Percentiles rank a stretch among this genome's conserved stretches.
phyloP scores from a whole-genome alignment of 768 basidiomycete genomes.

The Lactifluus volemus region DNA sequence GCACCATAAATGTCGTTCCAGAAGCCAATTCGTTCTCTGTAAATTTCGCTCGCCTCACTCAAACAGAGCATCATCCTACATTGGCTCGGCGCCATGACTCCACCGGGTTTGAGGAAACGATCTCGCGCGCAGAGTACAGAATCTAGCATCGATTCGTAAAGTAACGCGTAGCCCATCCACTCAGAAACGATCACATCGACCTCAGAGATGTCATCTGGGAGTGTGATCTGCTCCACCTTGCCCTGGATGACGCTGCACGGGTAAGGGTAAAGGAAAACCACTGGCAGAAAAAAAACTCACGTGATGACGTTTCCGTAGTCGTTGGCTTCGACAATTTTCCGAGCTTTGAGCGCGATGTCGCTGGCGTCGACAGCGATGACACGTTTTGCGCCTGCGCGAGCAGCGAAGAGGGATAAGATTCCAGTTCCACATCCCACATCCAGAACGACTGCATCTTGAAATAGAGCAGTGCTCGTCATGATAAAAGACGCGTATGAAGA shows the following conservation, averaged over 20 bases:
- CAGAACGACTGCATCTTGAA: slow-evolving; percentile 79
- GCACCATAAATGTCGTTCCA: slow-evolving; percentile 90
- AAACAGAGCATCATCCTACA: slow-evolving; percentile 78
- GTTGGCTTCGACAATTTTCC: slow-evolving; percentile 40
- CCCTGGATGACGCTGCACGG: slow-evolving; percentile 64
- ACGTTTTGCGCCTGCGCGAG: slow-evolving; percentile 78
- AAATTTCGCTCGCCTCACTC: slow-evolving; percentile 65
- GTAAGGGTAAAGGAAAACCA: neutral
- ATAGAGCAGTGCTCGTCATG: slow-evolving; percentile 68
- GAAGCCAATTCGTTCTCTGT: slow-evolving; percentile 77
- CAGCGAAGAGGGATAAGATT: slow-evolving; percentile 85
- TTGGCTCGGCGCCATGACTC: slow-evolving; percentile 88
- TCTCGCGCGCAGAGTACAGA: slow-evolving; percentile 87
- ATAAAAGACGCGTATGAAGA: slow-evolving; percentile 91
- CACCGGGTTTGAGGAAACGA: slow-evolving; percentile 65
- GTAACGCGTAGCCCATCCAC: slow-evolving; percentile 92
- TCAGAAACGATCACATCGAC: slow-evolving; percentile 96
- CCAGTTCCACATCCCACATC: slow-evolving; percentile 97
- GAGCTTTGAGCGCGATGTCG: slow-evolving; percentile 47
- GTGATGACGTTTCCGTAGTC: slow-evolving; percentile 61
- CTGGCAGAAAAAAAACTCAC: slow-evolving; percentile 23
- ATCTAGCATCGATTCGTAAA: slow-evolving; percentile 98
- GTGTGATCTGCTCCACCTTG: slow-evolving; percentile 79
- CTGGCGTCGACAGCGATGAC: slow-evolving; percentile 93
- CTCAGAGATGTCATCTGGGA: slow-evolving; percentile 62